Conservation (phyloP, 257 asterid species). For the Ophiorrhiza pumila region DNA sequence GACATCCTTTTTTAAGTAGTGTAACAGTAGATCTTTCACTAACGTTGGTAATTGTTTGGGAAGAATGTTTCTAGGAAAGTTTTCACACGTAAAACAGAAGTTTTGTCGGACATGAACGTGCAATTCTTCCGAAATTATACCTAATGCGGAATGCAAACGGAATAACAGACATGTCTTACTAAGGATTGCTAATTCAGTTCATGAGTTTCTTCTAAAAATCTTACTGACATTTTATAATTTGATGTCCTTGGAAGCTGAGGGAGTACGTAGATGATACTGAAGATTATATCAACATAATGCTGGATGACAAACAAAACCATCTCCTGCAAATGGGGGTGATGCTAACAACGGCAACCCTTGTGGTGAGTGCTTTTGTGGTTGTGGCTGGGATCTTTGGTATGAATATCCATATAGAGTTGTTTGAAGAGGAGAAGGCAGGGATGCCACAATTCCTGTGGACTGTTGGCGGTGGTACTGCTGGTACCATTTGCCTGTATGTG, state of each 20-base stretch:
- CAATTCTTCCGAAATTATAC: too few species aligned
- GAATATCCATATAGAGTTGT: conserved; percentile 53
- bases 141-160: too few species aligned
- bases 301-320: conserved; percentile 87
- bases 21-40: not conserved
- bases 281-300: conserved; percentile 81
- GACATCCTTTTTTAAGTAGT: not conserved
- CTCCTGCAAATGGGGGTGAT: conserved; percentile 83
- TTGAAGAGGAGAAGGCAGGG: conserved; percentile 34
- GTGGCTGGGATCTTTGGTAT: conserved; percentile 70
- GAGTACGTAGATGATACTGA: conserved; percentile 93
- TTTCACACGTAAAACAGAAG: not conserved
- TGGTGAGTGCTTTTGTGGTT: conserved; percentile 67
- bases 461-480: conserved; percentile 50
- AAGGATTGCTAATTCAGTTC: not conserved
- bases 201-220: not conserved
- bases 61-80: not conserved
- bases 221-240: conserved; percentile 6
- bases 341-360: conserved; percentile 63
- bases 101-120: not conserved
- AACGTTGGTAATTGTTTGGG: not conserved
- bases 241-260: conserved; percentile 46
- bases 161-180: not conserved
- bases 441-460: conserved; percentile 55
- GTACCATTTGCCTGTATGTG: conserved; percentile 41